Conservation (phyloP, 2,329 filamentous ascomycete species). For the Geoglossum cookeanum region DNA sequence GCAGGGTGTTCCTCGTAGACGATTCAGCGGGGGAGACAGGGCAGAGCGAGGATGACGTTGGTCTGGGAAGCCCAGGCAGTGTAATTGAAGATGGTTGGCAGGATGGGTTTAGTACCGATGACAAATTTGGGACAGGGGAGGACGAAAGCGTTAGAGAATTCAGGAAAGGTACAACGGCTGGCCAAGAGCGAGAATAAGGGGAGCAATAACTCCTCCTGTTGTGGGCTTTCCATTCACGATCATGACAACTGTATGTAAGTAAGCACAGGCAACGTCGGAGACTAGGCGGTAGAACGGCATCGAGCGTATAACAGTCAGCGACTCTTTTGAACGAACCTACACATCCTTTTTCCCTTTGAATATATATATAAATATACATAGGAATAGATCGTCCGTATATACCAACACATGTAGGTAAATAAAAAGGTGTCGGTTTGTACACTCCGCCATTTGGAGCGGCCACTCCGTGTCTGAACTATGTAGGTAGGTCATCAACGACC, state of each 20-base stretch:
- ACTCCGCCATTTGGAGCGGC: too few relatives aligned
- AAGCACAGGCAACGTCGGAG: too few relatives aligned
- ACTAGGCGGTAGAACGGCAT: too few relatives aligned
- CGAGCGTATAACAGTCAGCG: too few relatives aligned
- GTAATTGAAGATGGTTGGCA: conserved; percentile 5
- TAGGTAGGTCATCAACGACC: too few relatives aligned
- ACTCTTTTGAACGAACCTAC: too few relatives aligned
- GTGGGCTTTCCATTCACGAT: background rate
- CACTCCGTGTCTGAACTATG: too few relatives aligned
- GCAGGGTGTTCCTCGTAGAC: conserved; percentile 28
- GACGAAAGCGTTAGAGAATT: background rate
- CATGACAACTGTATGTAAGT: background rate
- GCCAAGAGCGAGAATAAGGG: background rate
- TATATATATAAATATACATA: too few relatives aligned
- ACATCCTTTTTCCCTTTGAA: too few relatives aligned
- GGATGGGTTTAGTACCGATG: conserved; percentile 3
- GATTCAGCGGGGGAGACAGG: conserved; percentile 12
- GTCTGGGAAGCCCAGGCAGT: background rate
- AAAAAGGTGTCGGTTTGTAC: too few relatives aligned
- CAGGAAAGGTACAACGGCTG: background rate
- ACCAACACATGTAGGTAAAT: too few relatives aligned
- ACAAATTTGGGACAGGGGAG: conserved; percentile 4
- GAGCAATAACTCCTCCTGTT: background rate
- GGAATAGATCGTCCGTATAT: too few relatives aligned
- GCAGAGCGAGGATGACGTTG: conserved; percentile 7